Percentiles rank a stretch among this genome's conserved stretches.
Conservation (phyloP, 495 filamentous ascomycete genomes). For the Penicillium egyptiacum region DNA sequence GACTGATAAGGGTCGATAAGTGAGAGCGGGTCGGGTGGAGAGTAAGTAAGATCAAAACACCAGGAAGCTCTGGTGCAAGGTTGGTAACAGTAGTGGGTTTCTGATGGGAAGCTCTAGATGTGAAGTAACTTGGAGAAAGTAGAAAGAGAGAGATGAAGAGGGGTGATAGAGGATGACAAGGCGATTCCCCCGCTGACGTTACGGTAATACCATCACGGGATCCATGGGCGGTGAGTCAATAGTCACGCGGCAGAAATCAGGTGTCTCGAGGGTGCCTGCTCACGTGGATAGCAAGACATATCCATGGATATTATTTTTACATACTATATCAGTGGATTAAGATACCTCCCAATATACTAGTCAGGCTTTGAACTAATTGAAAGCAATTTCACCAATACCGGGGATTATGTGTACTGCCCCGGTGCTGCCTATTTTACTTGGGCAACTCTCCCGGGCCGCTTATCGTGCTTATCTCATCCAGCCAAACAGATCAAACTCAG, state of each 20-base stretch:
- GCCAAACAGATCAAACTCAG: conserved; percentile 35
- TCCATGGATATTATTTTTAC: neutral
- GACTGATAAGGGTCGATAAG: conserved; percentile 37
- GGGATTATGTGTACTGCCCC: neutral
- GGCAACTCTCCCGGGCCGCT: conserved; percentile 1
- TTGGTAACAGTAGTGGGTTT: conserved; percentile 9
- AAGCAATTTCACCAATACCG: neutral
- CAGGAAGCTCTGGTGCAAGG: conserved; percentile 8
- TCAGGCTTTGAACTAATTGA: neutral
- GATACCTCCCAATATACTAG: neutral
- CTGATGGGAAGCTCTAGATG: neutral
- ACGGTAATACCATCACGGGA: conserved; percentile 36
- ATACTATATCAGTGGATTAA: neutral
- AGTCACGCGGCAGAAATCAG: conserved; percentile 23
- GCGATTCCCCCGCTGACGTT: conserved; percentile 36
- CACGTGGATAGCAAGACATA: conserved; percentile 18
- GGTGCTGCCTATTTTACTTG: neutral
- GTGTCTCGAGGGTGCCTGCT: neutral
- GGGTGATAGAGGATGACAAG: conserved; percentile 29
- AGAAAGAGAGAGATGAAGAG: conserved; percentile 21
- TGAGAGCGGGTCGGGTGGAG: conserved; percentile 29
- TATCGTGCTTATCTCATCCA: conserved; percentile 29
- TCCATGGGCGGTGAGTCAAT: conserved; percentile 34
- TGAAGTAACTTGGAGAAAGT: conserved; percentile 12
- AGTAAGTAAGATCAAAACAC: conserved; percentile 8